Conservation (phyloP, 768 basidiomycete species). For the Hirschioporus abietinus region DNA sequence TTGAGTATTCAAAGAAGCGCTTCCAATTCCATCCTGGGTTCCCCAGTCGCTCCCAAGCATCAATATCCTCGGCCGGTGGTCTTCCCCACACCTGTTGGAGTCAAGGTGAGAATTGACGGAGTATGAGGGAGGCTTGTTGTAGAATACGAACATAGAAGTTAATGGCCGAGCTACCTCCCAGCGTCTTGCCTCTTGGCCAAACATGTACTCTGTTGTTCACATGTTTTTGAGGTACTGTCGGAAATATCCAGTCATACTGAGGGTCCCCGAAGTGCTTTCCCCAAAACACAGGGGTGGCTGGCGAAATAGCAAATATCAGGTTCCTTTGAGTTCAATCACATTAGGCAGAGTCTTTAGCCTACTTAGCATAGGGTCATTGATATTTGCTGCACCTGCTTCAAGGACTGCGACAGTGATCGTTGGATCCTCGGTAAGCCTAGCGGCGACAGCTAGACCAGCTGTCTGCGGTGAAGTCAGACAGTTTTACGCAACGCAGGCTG, state of each 20-base stretch:
- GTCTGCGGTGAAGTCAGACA: constrained; percentile 14
- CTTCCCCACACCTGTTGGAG: constrained; percentile 9
- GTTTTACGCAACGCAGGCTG: not conserved
- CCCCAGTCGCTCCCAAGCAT: constrained; percentile 19
- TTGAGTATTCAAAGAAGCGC: constrained; percentile 18
- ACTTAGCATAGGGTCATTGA: constrained; percentile 8
- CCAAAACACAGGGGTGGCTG: constrained; percentile 10
- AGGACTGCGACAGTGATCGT: constrained; percentile 19
- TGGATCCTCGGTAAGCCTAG: constrained; percentile 21
- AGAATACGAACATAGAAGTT: constrained; percentile 11
- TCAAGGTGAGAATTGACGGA: not conserved
- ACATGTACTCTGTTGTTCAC: constrained; percentile 6
- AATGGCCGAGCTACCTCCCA: constrained; percentile 16
- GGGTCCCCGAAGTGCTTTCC: constrained; percentile 14
- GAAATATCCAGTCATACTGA: constrained; percentile 16
- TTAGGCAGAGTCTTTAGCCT: not conserved
- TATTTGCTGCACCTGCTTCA: constrained; percentile 22
- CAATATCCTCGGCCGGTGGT: constrained; percentile 18
- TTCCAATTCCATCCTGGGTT: constrained; percentile 25
- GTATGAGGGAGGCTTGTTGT: not conserved
- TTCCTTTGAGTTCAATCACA: not conserved
- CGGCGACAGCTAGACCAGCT: constrained; percentile 27
- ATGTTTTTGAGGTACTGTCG: constrained; percentile 19
- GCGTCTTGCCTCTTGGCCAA: constrained; percentile 21
- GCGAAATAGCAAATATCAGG: not conserved